These are phyloP conservation scores for Catharanthus roseus DNA, from an alignment of 257 asterid species.

Conservation along the genomic window DNA sequence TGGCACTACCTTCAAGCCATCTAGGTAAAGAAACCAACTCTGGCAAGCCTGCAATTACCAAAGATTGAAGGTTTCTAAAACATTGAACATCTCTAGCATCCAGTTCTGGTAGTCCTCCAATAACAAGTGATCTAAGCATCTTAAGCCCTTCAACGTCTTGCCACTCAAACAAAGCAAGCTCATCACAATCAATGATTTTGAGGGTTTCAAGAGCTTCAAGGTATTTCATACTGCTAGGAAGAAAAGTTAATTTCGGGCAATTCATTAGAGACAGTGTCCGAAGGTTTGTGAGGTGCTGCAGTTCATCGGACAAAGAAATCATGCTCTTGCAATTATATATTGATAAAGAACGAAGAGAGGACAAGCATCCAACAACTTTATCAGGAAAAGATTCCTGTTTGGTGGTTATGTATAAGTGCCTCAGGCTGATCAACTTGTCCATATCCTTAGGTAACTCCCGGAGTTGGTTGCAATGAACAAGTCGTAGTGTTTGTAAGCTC, in stretches of 20 bases:
- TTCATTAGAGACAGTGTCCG: slow-evolving; percentile 39
- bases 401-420: no score
- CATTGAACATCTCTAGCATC: no score
- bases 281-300: slow-evolving; percentile 19
- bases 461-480: slow-evolving; percentile 13
- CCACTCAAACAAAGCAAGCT: slow-evolving; percentile 31
- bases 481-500: slow-evolving; percentile 15
- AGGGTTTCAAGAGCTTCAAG: slow-evolving; percentile 41
- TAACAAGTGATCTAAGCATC: slow-evolving; percentile 27
- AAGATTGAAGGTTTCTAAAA: no score
- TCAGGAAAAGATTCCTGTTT: no score
- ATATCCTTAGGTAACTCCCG: slow-evolving; percentile 13
- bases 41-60: slow-evolving; percentile 50
- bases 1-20: no score
- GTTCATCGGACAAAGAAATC: neutral
- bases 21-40: slow-evolving; percentile 29
- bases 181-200: slow-evolving; percentile 56
- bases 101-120: no score
- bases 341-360: no score
- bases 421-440: neutral
- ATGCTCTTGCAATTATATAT: neutral
- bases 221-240: slow-evolving; percentile 33
- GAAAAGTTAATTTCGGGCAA: slow-evolving; percentile 37
- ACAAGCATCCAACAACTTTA: no score
- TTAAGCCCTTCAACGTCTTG: slow-evolving; percentile 32